Evolutionary conservation across 1,139 yeast species (phyloP), one percentile per base, ranked within the genome.

Genomic region (Scheffersomyces lignicola): DNA sequence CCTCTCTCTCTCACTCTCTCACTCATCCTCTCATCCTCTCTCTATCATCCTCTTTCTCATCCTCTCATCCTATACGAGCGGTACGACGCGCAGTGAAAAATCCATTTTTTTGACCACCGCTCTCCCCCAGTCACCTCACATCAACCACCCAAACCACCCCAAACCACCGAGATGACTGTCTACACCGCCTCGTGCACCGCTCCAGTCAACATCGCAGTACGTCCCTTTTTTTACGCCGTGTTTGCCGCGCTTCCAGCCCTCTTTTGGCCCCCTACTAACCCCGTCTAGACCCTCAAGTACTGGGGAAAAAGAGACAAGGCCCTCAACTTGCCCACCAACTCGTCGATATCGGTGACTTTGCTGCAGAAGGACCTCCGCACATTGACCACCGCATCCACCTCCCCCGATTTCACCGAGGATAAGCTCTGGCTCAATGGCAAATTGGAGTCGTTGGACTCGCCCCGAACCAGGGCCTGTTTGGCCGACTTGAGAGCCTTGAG

Each of bases 271-370:
- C 39, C 30, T 21, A 54, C 65, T 58, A 54, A 57, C 59, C 11
- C 2, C n/a, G 24, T 30, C 8, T 41, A 80, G 85, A 90, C 97
- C 31, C 74, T 92, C 48, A 92, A 92, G 65, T 94, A 92, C 67
- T 92, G 99, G 99, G 98, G 99, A 33, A 92, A 92, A 64, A 78
- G 98, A 55, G 97, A 92, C 60, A 82, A 81, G 42, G 68, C 72
- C 33, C 76, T 92, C 54, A 92, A 92, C 56, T 71, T 92, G 39
- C 99, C 99, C 32, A 92, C 98, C 39, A 92, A 92, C 65, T 84
- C 95, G 8, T 89, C 97, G 18, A 88, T 92, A 48, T 88, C 97
- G 13, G 96, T 94, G 32, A 92, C 99, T 7, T 70, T 92, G 41
- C 78, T 94, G 5, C 97, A 90, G 63, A 78, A 83, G 44, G 97